Base-by-base conservation (phyloP, 192 early-diverging fungal genomes). In the Linnemannia elongata region DNA sequence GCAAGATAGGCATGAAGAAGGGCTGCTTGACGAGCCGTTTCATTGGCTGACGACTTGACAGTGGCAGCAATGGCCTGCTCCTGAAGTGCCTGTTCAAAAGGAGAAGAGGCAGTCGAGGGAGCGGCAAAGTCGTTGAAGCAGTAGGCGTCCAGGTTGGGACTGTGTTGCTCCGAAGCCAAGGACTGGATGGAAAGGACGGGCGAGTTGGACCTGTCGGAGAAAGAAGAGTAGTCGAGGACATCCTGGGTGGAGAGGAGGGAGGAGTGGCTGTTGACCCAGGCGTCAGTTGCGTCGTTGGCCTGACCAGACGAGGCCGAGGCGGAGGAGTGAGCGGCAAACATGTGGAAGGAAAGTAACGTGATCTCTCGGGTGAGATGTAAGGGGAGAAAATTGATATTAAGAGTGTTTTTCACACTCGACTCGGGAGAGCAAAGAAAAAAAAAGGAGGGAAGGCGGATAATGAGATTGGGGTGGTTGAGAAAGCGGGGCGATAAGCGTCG, bases 191-290 rank as follows among this genome's bases (percentile, higher is more conserved):
- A 86, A 30, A 86, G 84, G 22, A 86, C 75, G 57, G 84, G 84
- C 13, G 84, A 86, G 72, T 81, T 44, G 60, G 84, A 80, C 36
- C 78, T 66, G 72, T 81, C 79, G 33, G 84, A 86, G 79, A 86
- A 86, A 12, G 84, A 81, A 13, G 84, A 74, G 74, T 86, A 86
- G 75, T 86, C 84, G 79, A 86, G 79, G 20, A 81, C 84, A n/a
- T 81, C 84, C 75, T 80, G 72, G 76, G 52, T 5, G 15, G 75
- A 47, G 5, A 82, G 80, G 4, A 76, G 69, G 45, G 69, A 49
- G 9, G 63, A 63, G 70, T 71, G 77, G 42, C 12, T 52, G 24
- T 72, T 38, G 18, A 69, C 74, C 79, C 79, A 81, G 17, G 71
- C 60, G 60, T 66, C 60, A 12, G 60, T 66, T 18, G 55, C 55